Evolutionary conservation across 352 stramenopile species (phyloP), one percentile per base, ranked within the genome.

Genomic region (Globisporangium irregulare): DNA sequence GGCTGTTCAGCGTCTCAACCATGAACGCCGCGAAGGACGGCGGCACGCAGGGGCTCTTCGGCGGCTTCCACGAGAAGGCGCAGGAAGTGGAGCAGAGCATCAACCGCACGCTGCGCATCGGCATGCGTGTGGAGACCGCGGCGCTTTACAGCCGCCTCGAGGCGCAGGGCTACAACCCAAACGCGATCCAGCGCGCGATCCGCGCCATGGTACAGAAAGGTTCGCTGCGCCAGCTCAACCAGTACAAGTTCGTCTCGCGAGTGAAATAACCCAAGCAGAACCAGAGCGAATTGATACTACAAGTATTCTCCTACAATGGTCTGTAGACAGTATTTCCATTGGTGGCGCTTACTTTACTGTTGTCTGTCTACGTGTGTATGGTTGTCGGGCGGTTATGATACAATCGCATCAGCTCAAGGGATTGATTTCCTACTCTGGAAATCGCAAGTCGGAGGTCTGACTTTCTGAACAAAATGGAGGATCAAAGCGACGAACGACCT

Each of bases 1-100:
- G 97, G 1, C 79, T 99, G 15, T 99, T 99, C 76, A 98, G 95
- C 69, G 97, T 99, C 27, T 99, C 95, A 68, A 99, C 97, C 6
- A 98, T 99, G 92, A 96, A 98, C 50, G 97, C 98, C 0, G 98
- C 97, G 50, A 92, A 97, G 36, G 89, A 92, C 48, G 96, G 97
- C 69, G 86, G 86, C 32, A 95, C 86, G 3, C 86, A 95, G 38
- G 87, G 87, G 20, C 66, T 95, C 4, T 93, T 95, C 65, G 81
- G 85, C 20, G 74, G 77, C 9, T 89, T 95, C 60, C 85, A 95
- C 64, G 85, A 95, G 71, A 95, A 93, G 67, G 85, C 87, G 2
- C 79, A 87, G 56, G 87, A 93, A 51, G 85, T 95, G 27, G 87
- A 95, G 74, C 80, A 91, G 41, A 91, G 84, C 58, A 95, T 95